Percentiles rank a stretch among this genome's conserved stretches.
phyloP scores from a whole-genome alignment of 2,329 filamentous ascomycete genomes.

The Exophiala calicioides region DNA sequence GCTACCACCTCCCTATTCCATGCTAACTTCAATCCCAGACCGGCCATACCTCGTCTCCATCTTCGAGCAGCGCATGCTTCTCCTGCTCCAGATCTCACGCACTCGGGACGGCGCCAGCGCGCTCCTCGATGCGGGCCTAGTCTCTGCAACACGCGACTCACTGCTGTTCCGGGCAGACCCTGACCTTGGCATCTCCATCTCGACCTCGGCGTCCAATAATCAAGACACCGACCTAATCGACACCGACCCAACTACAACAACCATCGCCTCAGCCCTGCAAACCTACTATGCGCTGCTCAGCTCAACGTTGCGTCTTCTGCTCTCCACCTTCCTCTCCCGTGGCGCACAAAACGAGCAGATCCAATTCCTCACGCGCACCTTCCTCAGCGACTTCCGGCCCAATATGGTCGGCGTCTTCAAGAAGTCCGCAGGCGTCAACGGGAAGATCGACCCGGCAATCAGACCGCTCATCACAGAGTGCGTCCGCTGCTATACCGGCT shows the following conservation, averaged over 20 bases:
- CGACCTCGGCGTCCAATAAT: constrained; percentile 13
- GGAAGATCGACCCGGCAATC: constrained; percentile 35
- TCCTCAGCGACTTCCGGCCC: constrained; percentile 78
- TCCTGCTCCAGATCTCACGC: constrained; percentile 82
- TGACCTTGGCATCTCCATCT: constrained; percentile 71
- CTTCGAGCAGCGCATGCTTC: constrained; percentile 74
- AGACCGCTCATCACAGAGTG: constrained; percentile 24
- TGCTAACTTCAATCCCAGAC: constrained; percentile 42
- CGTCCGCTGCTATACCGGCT: constrained; percentile 28
- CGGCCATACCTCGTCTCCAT: constrained; percentile 58
- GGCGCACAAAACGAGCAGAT: constrained; percentile 76
- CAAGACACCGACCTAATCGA: not conserved
- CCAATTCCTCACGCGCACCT: constrained; percentile 72
- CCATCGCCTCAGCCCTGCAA: constrained; percentile 66
- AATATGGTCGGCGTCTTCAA: constrained; percentile 90
- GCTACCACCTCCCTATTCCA: not conserved
- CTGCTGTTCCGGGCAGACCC: constrained; percentile 88
- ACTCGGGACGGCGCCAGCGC: constrained; percentile 80
- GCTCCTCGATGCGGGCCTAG: constrained; percentile 85
- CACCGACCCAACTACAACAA: constrained; percentile 1
- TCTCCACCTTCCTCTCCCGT: constrained; percentile 75
- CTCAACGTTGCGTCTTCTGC: constrained; percentile 77
- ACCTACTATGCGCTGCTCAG: constrained; percentile 84
- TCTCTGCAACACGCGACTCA: constrained; percentile 76
- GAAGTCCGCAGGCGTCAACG: constrained; percentile 76